Conservation (phyloP, 306 rosid genomes). For the Prunus campanulata region DNA sequence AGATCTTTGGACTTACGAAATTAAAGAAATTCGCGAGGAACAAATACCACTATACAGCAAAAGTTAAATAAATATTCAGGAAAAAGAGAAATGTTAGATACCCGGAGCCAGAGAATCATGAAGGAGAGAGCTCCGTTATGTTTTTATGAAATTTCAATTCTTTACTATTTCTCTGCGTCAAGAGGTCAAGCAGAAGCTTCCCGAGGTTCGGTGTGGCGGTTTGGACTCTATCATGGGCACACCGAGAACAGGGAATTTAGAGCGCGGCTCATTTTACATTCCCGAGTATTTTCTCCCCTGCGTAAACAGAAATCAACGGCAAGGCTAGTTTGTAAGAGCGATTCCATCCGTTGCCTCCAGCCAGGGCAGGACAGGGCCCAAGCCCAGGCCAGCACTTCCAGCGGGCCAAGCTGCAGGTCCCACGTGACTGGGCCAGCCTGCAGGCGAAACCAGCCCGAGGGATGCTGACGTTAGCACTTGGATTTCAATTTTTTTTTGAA, state of each 20-base stretch:
- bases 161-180: neutral
- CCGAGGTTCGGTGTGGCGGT: neutral
- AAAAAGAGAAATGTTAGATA: neutral
- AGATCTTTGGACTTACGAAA: slow-evolving; percentile 8
- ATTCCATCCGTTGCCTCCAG: no score
- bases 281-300: neutral
- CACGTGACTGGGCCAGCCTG: no score
- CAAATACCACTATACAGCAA: neutral
- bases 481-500: no score
- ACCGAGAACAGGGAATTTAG: neutral
- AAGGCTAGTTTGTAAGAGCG: no score
- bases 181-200: neutral
- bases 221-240: no score
- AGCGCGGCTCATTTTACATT: neutral
- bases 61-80: neutral
- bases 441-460: no score
- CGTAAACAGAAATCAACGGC: neutral
- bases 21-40: neutral
- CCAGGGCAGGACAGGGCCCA: no score
- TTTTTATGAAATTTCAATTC: neutral
- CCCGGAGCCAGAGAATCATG: neutral
- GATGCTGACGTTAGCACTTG: no score
- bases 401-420: no score
- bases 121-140: neutral
- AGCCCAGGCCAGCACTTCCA: no score